Evolutionary conservation across 1,284 basidiomycete genomes (phyloP).

Genomic region (Ceratobasidium sp.): DNA sequence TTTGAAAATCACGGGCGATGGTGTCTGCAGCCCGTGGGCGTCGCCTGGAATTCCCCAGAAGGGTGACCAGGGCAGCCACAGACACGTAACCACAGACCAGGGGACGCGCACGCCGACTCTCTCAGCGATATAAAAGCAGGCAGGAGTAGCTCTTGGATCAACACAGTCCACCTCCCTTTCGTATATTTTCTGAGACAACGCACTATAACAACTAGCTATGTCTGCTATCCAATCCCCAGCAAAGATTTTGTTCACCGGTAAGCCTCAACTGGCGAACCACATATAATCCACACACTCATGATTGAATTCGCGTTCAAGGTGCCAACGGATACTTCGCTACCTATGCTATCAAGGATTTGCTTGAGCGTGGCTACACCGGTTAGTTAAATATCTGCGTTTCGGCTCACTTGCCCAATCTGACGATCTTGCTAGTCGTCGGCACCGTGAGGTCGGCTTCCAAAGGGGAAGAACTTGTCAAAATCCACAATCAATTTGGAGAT

Average conservation of each 20-base stretch:
- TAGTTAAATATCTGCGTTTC: not conserved
- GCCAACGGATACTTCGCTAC: constrained; percentile 36
- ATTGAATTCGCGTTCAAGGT: constrained; percentile 12
- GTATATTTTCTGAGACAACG: not conserved
- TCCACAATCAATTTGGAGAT: not conserved
- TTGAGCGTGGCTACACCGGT: constrained; percentile 34
- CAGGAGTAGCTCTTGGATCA: not conserved
- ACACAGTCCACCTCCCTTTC: not conserved
- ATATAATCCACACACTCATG: not conserved
- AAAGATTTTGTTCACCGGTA: constrained; percentile 33
- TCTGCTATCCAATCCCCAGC: constrained; percentile 11
- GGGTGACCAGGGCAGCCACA: not conserved
- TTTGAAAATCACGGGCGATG: not conserved
- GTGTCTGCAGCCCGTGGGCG: not conserved
- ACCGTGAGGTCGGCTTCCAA: constrained; percentile 20
- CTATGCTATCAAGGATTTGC: constrained; percentile 31
- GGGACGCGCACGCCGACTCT: not conserved
- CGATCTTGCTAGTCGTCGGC: constrained; percentile 3
- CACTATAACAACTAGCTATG: not conserved
- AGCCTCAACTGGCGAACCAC: not conserved
- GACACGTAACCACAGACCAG: not conserved
- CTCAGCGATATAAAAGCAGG: not conserved
- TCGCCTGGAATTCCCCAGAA: not conserved
- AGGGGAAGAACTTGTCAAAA: constrained; percentile 25
- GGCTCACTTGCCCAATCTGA: not conserved